Percentiles rank a stretch among this genome's conserved stretches.
Evolutionary conservation across 2,329 filamentous ascomycete genomes (phyloP).

Genomic region (Tolypocladium tundrense): DNA sequence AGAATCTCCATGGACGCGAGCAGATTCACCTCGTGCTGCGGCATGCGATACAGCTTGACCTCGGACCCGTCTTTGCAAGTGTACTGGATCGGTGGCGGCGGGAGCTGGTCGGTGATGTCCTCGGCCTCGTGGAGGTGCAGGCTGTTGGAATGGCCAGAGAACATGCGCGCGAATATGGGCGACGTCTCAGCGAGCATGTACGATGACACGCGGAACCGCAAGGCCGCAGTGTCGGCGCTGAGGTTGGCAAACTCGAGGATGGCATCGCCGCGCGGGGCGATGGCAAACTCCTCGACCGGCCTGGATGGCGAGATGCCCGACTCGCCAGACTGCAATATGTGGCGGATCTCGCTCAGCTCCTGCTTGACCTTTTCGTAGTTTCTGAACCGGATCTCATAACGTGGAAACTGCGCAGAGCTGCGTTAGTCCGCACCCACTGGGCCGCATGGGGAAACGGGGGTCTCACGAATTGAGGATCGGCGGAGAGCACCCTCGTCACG

Average conservation of each 20-base stretch:
- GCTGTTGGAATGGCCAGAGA: conserved; percentile 21
- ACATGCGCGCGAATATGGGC: conserved; percentile 40
- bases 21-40: conserved; percentile 35
- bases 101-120: conserved; percentile 23
- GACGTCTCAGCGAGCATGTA: conserved; percentile 40
- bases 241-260: conserved; percentile 42
- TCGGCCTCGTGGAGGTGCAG: conserved; percentile 24
- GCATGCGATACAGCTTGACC: conserved; percentile 40
- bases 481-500: conserved; percentile 30
- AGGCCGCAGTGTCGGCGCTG: conserved; percentile 22
- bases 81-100: conserved; percentile 23
- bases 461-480: conserved; percentile 31
- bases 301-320: conserved; percentile 29
- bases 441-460: not conserved
- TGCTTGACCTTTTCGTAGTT: conserved; percentile 34
- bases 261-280: conserved; percentile 35
- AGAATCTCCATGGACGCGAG: conserved; percentile 32
- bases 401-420: conserved; percentile 20
- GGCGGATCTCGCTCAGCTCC: conserved; percentile 28
- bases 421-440: conserved; percentile 4
- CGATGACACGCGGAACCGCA: conserved; percentile 42
- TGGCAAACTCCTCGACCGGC: conserved; percentile 29
- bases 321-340: conserved; percentile 29
- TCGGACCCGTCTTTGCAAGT: conserved; percentile 32
- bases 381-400: conserved; percentile 36